Evolutionary conservation across 345 rosid genomes (phyloP), one percentile per base, ranked within the genome.

Genomic region (Euphorbia tirucalli): DNA sequence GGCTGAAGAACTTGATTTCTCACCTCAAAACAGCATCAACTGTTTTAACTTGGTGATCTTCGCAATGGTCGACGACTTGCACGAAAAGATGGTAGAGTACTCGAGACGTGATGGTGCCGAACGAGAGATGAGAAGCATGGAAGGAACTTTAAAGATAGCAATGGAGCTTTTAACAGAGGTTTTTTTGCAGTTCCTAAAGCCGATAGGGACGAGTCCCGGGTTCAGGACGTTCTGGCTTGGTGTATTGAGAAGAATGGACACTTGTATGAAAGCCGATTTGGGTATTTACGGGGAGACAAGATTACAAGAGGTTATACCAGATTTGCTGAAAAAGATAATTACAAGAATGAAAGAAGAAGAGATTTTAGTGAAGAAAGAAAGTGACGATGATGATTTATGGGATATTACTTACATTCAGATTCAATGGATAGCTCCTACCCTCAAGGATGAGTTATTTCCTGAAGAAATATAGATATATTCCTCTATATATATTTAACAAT

Each of bases 191-290:
- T 87, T 65, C 65, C 43, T 89, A 43, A 82, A 76, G 73, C 89
- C 70, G 61, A 87, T 92, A 58, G 68, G 87, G 10, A 83, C 79
- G 60, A 89, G 84, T 68, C 77, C 87, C 0, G 88, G 84, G 71
- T 90, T 90, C 55, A 78, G 94, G 71, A 90, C 99, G 1, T 94
- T 94, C 63, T 94, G 97, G 99, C 76, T 90, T 9, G 97, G 97
- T 28, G 86, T 92, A 22, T 65, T 95, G 79, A 89, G 98, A 60
- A 89, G 98, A 63, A 92, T 92, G 98, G 98, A 92, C 69, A 94
- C 98, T 0, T 94, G 96, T 67, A 90, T 94, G 95, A 92, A 94
- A 65, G 91, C 93, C 0, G 93, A 92, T 75, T 65, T 92, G 65
- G 96, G 96, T 49, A 73, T 56, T 0, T 89, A 84, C 37, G 99